These are phyloP conservation scores for Kentomonas sorsogonicus DNA, from an alignment of 208 protist species.

Conservation along the genomic window DNA sequence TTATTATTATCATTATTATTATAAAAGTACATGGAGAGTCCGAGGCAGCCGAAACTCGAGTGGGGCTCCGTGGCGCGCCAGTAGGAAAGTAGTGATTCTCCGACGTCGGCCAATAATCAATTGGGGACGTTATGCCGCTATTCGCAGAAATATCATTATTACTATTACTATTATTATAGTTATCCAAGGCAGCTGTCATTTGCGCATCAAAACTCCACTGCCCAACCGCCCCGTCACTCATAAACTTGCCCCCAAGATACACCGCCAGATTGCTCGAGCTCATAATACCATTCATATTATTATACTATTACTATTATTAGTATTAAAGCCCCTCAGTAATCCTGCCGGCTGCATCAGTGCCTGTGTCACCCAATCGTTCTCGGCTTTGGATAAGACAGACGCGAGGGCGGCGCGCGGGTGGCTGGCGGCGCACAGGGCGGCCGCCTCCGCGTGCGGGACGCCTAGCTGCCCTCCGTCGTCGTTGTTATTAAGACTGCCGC, in stretches of 20 bases:
- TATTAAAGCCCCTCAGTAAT: no score
- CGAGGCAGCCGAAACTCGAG: constrained; percentile 37
- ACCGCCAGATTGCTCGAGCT: constrained; percentile 18
- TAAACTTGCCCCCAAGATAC: constrained; percentile 51
- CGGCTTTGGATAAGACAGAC: constrained; percentile 28
- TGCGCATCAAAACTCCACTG: no score
- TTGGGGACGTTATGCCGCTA: no score
- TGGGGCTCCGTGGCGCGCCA: constrained; percentile 40
- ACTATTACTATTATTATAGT: no score
- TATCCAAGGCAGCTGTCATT: no score
- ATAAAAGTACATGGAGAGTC: constrained; percentile 21
- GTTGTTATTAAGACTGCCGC: no score
- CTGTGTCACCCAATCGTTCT: constrained; percentile 36
- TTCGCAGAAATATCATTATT: no score
- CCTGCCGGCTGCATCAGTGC: constrained; percentile 17
- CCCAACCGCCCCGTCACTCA: constrained; percentile 25
- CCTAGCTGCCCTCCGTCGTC: constrained; percentile 30
- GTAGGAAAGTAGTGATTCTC: constrained; percentile 35
- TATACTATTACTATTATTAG: no score
- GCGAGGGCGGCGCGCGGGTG: constrained; percentile 50
- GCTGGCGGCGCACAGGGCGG: constrained; percentile 22
- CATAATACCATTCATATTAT: no score
- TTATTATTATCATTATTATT: no score
- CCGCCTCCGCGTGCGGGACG: constrained; percentile 21
- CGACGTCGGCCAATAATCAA: constrained; percentile 53